These are phyloP conservation scores for Termitomyces sp. DNA, from an alignment of 768 basidiomycete genomes.

Conservation along the genomic window DNA sequence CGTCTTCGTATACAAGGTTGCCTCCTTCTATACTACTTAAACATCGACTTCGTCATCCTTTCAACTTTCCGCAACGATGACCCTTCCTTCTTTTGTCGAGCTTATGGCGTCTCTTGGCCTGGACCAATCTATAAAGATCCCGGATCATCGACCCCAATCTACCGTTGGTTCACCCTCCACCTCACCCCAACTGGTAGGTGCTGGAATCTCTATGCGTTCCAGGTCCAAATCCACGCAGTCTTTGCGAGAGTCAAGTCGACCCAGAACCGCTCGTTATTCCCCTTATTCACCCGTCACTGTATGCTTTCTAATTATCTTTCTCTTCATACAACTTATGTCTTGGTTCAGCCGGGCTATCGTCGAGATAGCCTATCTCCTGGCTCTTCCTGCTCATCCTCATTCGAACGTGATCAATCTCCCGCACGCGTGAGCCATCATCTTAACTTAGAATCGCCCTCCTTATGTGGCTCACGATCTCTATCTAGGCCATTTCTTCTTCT, in stretches of 20 bases:
- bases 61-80: constrained; percentile 36
- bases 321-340: not conserved
- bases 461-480: not conserved
- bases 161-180: constrained; percentile 40
- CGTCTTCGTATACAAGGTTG: constrained; percentile 26
- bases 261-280: constrained; percentile 37
- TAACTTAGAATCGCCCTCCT: not conserved
- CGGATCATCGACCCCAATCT: constrained; percentile 31
- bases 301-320: constrained; percentile 15
- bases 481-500: constrained; percentile 31
- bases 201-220: constrained; percentile 24
- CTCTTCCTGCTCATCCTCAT: constrained; percentile 29
- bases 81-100: constrained; percentile 83
- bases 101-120: constrained; percentile 82
- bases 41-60: constrained; percentile 23
- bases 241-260: constrained; percentile 34
- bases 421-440: constrained; percentile 22
- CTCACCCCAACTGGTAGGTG: constrained; percentile 30
- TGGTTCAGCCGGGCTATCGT: constrained; percentile 31
- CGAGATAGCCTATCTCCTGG: constrained; percentile 44
- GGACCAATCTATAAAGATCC: constrained; percentile 31
- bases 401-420: constrained; percentile 32
- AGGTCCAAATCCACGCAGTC: constrained; percentile 41
- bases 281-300: constrained; percentile 42
- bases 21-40: constrained; percentile 16